Percentiles rank a stretch among this genome's conserved stretches.
These are phyloP conservation scores for Fagus sylvatica DNA, from an alignment of 306 rosid species.

Conservation along the genomic window DNA sequence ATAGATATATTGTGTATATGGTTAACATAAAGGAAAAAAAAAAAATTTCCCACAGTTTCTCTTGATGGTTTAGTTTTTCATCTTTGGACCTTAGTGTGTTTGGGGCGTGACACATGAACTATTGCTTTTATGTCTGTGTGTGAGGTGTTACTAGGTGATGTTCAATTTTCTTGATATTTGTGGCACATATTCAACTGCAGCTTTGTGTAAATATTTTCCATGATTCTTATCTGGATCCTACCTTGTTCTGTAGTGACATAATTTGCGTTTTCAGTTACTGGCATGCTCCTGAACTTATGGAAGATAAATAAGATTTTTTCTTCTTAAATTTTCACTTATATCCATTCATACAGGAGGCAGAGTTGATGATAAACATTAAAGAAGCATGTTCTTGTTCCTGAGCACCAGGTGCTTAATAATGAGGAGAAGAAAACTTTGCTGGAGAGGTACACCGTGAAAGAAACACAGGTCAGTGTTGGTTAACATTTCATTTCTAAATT, in stretches of 20 bases:
- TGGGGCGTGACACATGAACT: not conserved
- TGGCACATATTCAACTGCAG: not conserved
- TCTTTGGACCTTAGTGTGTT: no score
- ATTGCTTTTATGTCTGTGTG: not conserved
- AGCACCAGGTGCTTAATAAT: conserved; percentile 64
- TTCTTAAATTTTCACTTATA: not conserved
- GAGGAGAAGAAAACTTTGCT: conserved; percentile 77
- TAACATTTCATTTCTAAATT: not conserved
- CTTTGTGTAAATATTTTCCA: not conserved
- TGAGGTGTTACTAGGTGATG: not conserved
- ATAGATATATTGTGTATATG: no score
- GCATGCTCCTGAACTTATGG: not conserved
- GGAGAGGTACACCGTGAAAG: conserved; percentile 81
- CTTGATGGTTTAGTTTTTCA: no score
- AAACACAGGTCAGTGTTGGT: conserved; percentile 62
- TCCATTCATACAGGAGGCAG: conserved; percentile 62
- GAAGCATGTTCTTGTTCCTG: conserved; percentile 72
- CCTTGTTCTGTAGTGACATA: not conserved
- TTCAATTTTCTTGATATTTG: not conserved
- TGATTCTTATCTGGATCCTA: not conserved
- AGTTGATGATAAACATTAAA: conserved; percentile 66
- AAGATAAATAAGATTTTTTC: not conserved
- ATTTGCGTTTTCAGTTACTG: not conserved
- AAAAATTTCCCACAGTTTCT: no score
- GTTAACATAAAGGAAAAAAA: no score